Conservation (phyloP, 78 protist species). For the Protostelium mycophagum region DNA sequence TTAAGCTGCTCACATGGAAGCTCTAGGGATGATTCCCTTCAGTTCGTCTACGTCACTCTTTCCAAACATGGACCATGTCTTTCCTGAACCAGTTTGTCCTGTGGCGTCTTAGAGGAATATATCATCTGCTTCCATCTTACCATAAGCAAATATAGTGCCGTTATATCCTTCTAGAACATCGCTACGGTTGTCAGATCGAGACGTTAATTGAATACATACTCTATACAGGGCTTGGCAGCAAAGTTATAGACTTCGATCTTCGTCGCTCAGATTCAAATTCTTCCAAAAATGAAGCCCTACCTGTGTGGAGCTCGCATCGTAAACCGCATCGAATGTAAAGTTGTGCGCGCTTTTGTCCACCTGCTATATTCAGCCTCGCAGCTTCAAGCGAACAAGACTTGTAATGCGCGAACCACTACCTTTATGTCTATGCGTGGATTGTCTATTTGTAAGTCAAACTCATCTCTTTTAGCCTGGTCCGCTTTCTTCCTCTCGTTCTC, state of each 20-base stretch:
- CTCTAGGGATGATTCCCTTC: not conserved
- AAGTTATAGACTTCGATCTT: not conserved
- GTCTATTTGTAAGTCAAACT: not conserved
- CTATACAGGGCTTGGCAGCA: not conserved
- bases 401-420: not conserved
- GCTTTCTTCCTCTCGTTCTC: not conserved
- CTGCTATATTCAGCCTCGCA: not conserved
- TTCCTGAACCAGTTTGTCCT: not conserved
- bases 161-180: constrained; percentile 61
- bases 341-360: not conserved
- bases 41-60: not conserved
- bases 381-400: too few relatives aligned
- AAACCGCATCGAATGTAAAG: not conserved
- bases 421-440: not conserved
- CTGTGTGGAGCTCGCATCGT: not conserved
- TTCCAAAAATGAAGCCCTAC: too few relatives aligned
- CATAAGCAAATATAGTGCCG: constrained; percentile 60
- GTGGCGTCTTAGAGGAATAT: not conserved
- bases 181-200: not conserved
- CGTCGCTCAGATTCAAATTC: not conserved
- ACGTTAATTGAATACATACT: not conserved
- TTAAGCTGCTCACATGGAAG: not conserved
- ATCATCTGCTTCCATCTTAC: constrained; percentile 5
- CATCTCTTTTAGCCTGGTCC: not conserved
- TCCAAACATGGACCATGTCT: not conserved